Base-by-base conservation (phyloP, 768 basidiomycete species). In the Udeniomyces megalosporus region DNA sequence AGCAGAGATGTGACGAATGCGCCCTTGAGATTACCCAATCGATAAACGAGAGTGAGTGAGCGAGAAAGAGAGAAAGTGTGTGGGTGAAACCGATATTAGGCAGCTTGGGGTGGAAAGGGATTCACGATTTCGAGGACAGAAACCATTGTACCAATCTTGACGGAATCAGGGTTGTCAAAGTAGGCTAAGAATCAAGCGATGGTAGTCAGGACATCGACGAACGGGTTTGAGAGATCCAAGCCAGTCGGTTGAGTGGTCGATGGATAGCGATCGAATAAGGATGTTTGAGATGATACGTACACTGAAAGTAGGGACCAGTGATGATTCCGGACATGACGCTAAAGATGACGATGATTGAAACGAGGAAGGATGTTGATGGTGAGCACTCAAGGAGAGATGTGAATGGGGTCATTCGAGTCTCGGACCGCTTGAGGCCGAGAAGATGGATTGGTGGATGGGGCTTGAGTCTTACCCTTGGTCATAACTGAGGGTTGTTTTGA, bases 1-100 rank as follows among this genome's bases (percentile, higher is more conserved):
- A 87, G 83, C 61, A 95, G 74, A 14, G 91, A 92, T 0, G 92
- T 95, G 63, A 85, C 88, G 24, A 38, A 61, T 5, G 49, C 38
- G 20, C 38, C 42, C 42, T 44, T 8, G 12, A 32, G 14, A 45
- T 24, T 11, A 51, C n/a, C n/a, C n/a, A n/a, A n/a, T n/a, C n/a
- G n/a, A n/a, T n/a, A n/a, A n/a, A n/a, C n/a, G n/a, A n/a, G n/a
- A n/a, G n/a, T n/a, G n/a, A n/a, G n/a, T n/a, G n/a, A n/a, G n/a
- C n/a, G n/a, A n/a, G n/a, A n/a, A n/a, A n/a, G n/a, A n/a, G n/a
- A n/a, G n/a, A n/a, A n/a, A n/a, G n/a, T n/a, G n/a, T n/a, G n/a
- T n/a, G n/a, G n/a, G n/a, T n/a, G n/a, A n/a, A n/a, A n/a, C n/a
- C n/a, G n/a, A n/a, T n/a, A n/a, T n/a, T n/a, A n/a, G n/a, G n/a